Conservation (phyloP, 225 moss, liverwort and hornwort species). For the Takakia lepidozioides region DNA sequence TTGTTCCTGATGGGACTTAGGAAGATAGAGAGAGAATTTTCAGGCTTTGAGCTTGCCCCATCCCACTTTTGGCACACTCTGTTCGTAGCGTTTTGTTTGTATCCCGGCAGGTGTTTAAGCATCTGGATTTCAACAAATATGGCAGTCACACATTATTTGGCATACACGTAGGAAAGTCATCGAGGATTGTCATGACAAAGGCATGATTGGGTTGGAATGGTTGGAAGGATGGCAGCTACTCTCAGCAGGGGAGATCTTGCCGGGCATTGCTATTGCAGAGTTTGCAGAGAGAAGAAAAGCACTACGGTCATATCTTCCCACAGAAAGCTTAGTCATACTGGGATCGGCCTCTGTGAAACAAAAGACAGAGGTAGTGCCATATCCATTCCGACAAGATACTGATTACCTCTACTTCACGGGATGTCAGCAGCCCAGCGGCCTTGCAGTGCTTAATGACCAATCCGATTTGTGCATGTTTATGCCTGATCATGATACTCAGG, state of each 20-base stretch:
- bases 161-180: too few species aligned
- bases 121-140: neutral
- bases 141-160: neutral
- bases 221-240: conserved; percentile 51
- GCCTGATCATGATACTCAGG: conserved; percentile 81
- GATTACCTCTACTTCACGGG: conserved; percentile 96
- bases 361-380: conserved; percentile 92
- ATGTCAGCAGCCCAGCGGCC: conserved; percentile 90
- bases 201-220: conserved; percentile 9
- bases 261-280: conserved; percentile 64
- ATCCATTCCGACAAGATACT: conserved; percentile 90
- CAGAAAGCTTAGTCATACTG: conserved; percentile 81
- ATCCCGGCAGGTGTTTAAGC: neutral
- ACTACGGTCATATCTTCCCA: conserved; percentile 58
- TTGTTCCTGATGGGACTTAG: too few species aligned
- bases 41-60: too few species aligned
- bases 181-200: neutral
- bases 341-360: conserved; percentile 74
- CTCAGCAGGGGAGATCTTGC: conserved; percentile 66
- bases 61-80: too few species aligned
- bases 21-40: too few species aligned
- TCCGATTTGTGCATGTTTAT: conserved; percentile 88
- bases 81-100: too few species aligned
- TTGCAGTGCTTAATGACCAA: conserved; percentile 75
- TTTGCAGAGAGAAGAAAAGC: conserved; percentile 66